These are phyloP conservation scores for Cystofilobasidium bisporidii DNA, from an alignment of 768 basidiomycete genomes.

Conservation along the genomic window DNA sequence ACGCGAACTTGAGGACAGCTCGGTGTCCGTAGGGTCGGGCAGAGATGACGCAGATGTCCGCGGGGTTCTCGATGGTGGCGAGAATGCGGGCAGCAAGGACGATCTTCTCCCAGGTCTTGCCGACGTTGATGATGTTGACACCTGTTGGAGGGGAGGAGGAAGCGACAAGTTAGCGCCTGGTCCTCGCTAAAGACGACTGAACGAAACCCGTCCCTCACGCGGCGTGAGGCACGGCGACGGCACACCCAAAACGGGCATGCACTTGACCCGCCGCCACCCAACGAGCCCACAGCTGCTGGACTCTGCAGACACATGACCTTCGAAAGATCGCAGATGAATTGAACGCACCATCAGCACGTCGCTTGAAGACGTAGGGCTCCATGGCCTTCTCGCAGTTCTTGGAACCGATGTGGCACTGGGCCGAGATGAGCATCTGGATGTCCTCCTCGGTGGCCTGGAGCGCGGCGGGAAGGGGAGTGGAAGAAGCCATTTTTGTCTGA, in stretches of 20 bases:
- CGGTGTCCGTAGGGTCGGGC: constrained; percentile 98
- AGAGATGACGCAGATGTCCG: constrained; percentile 95
- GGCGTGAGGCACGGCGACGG: no score
- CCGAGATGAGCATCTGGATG: constrained; percentile 86
- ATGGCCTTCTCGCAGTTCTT: constrained; percentile 99
- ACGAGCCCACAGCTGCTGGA: no score
- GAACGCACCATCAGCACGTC: constrained; percentile 79
- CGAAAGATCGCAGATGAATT: no score
- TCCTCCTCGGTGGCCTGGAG: constrained; percentile 95
- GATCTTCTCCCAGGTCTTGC: constrained; percentile 99
- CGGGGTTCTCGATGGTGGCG: constrained; percentile 94
- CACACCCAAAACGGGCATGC: no score
- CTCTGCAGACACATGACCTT: no score
- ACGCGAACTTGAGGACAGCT: constrained; percentile 95
- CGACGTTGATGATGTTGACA: constrained; percentile 93
- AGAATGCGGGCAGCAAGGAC: constrained; percentile 96
- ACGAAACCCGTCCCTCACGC: no score
- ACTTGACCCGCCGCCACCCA: no score
- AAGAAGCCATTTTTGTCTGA: constrained; percentile 27
- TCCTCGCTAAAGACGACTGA: no score
- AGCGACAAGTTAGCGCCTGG: no score
- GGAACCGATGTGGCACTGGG: constrained; percentile 86
- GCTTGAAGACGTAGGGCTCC: constrained; percentile 95
- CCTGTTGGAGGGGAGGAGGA: constrained; percentile 48
- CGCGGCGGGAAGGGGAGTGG: constrained; percentile 59